Evolutionary conservation across 306 rosid species (phyloP).

Genomic region (peach (Prunus persica)): Prunus_persica_NCBIv2 NC_034009.1:45660001-45660500

Average conservation of each 20-base stretch:
- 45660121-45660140: too few species aligned
- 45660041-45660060: slow-evolving; percentile 57
- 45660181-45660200: too few species aligned
- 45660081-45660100: neutral
- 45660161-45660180: too few species aligned
- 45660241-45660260: too few species aligned
- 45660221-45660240: too few species aligned
- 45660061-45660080: slow-evolving; percentile 11
- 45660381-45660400: slow-evolving; percentile 36
- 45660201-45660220: too few species aligned
- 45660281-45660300: neutral
- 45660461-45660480: slow-evolving; percentile 55
- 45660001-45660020: slow-evolving; percentile 51
- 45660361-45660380: slow-evolving; percentile 51
- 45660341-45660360: slow-evolving; percentile 62
- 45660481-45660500: slow-evolving; percentile 32
- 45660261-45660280: too few species aligned
- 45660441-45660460: slow-evolving; percentile 41
- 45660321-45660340: slow-evolving; percentile 57
- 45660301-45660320: slow-evolving; percentile 61
- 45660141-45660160: too few species aligned
- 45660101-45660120: too few species aligned
- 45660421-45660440: slow-evolving; percentile 63
- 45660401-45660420: slow-evolving; percentile 44
- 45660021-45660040: slow-evolving; percentile 47